Evolutionary conservation across 331 rosid species (phyloP), one percentile per base, ranked within the genome.

Genomic region (Malus hybrid): DNA sequence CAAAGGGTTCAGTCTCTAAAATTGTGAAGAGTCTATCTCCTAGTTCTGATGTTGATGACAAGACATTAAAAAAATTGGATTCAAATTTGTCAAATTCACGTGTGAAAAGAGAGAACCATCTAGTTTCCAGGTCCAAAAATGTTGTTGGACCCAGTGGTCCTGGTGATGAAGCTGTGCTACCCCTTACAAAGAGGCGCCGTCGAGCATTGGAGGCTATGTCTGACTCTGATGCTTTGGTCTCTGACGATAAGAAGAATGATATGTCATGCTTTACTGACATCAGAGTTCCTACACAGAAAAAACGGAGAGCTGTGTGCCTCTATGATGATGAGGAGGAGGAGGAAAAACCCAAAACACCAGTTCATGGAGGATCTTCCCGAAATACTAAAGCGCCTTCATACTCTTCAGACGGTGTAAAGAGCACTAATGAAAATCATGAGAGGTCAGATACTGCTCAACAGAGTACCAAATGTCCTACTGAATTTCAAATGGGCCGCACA

Each of bases 301-400:
- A 85, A 70, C 86, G 97, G 48, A 87, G 95, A 81, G 98, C 97
- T 79, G 97, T 95, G 78, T 76, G 99, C 86, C 85, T 95, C 65
- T 84, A 68, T 74, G 96, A 86, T 34, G 93, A 87, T n/a, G 90
- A 90, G 0, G 97, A 89, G 6, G 91, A 89, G 12, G 98, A 88
- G 3, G 91, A 82, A 3, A 79, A 85, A 44, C 93, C 97, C 27
- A 95, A 90, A 84, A 95, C 99, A 78, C 97, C 96, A 11, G 83
- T 92, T 80, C 93, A 92, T 77, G 97, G 96, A 80, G 98, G 93
- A 68, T 86, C 90, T 80, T 84, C 89, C 32, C 82, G 84, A 81
- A 85, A 60, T 81, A 63, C 82, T 10, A 88, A 84, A 77, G 83
- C 89, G 4, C 80, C 91, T 78, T 65, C 76, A 32, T 59, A 77